Conservation (phyloP, 2,329 filamentous ascomycete genomes). For the Fusarium sp. region DNA sequence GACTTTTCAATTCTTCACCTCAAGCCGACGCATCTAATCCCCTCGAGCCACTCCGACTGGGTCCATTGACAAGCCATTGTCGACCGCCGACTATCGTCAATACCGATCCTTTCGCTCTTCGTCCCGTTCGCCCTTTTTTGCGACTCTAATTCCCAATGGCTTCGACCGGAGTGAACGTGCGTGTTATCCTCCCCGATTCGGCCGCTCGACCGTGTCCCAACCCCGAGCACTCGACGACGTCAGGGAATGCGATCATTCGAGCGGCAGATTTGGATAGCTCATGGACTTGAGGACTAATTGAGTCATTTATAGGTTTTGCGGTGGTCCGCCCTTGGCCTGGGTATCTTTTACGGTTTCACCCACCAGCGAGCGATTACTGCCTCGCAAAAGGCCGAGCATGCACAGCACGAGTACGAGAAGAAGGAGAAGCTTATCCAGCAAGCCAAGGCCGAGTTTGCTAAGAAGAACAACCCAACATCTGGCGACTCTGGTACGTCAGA, state of each 20-base stretch:
- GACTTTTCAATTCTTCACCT: slow-evolving; percentile 53
- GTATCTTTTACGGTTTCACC: slow-evolving; percentile 94
- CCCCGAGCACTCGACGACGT: slow-evolving; percentile 27
- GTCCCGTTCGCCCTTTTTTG: slow-evolving; percentile 53
- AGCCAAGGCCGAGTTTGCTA: slow-evolving; percentile 90
- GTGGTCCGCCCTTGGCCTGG: slow-evolving; percentile 91
- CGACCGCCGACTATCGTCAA: slow-evolving; percentile 49
- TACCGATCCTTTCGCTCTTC: slow-evolving; percentile 48
- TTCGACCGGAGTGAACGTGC: slow-evolving; percentile 75
- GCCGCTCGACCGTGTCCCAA: slow-evolving; percentile 37
- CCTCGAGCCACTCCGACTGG: slow-evolving; percentile 52
- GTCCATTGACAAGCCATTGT: slow-evolving; percentile 57
- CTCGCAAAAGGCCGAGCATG: slow-evolving; percentile 73
- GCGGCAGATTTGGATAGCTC: slow-evolving; percentile 20
- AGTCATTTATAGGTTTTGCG: slow-evolving; percentile 80
- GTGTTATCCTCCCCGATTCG: slow-evolving; percentile 48
- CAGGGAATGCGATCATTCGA: slow-evolving; percentile 21
- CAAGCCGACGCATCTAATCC: slow-evolving; percentile 51
- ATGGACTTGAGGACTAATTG: slow-evolving; percentile 42
- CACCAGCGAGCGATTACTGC: slow-evolving; percentile 86
- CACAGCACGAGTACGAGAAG: slow-evolving; percentile 85
- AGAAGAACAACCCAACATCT: slow-evolving; percentile 69
- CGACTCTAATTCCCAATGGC: slow-evolving; percentile 64
- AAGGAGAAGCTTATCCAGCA: slow-evolving; percentile 92
- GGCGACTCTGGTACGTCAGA: slow-evolving; percentile 46